phyloP scores from a whole-genome alignment of 768 basidiomycete genomes.

The Goffeauzyma gilvescens region DNA sequence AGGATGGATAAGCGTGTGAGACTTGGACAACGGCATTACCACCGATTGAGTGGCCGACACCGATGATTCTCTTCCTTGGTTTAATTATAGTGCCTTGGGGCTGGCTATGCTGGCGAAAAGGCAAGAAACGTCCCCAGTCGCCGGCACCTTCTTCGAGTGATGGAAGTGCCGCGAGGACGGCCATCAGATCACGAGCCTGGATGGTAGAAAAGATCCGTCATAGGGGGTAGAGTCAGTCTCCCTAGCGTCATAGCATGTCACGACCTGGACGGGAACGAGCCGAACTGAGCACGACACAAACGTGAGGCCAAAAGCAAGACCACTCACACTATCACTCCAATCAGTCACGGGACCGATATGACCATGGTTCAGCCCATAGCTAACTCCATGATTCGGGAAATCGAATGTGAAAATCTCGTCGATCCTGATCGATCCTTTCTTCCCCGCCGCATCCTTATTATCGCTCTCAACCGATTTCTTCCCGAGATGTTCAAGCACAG shows the following conservation, averaged over 20 bases:
- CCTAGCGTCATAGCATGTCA: conserved; percentile 30
- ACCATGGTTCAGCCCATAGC: conserved; percentile 49
- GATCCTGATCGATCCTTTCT: conserved; percentile 32
- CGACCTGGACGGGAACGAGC: background rate
- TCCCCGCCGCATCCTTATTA: no score
- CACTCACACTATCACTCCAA: conserved; percentile 42
- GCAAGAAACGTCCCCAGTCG: no score
- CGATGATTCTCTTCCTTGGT: conserved; percentile 36
- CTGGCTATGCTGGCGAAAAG: background rate
- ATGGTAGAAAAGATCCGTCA: conserved; percentile 37
- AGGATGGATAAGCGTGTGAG: conserved; percentile 43
- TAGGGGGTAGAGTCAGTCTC: conserved; percentile 46
- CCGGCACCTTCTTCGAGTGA: background rate
- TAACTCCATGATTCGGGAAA: conserved; percentile 65
- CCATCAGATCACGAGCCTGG: conserved; percentile 45
- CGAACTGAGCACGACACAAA: background rate
- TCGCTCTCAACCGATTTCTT: no score
- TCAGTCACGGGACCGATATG: conserved; percentile 32
- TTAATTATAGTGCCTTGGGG: background rate
- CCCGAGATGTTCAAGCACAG: conserved; percentile 36
- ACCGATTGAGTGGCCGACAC: conserved; percentile 68
- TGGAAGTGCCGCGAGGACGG: conserved; percentile 1
- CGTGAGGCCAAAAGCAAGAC: background rate
- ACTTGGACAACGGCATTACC: conserved; percentile 53
- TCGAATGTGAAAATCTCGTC: conserved; percentile 71